A percentile compares a stretch with the other conserved stretches of the same genome.
Conservation (phyloP, 2,329 filamentous ascomycete species). For the Stemphylium beticola region DNA sequence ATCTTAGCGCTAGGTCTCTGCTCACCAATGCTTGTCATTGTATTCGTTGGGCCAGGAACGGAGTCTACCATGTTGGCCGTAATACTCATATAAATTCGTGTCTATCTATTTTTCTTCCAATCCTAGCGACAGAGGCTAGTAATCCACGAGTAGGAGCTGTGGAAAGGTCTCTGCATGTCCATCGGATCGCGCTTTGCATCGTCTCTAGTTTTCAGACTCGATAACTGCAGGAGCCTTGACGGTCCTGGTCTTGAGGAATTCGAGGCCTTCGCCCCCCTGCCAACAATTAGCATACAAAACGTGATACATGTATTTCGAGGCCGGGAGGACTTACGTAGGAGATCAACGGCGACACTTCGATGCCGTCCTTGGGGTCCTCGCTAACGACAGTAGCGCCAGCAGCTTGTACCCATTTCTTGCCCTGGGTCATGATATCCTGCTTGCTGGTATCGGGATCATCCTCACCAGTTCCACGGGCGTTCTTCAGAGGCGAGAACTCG, state of each 20-base stretch:
- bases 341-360: constrained; percentile 90
- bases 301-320: background rate
- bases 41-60: too few species aligned
- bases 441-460: constrained; percentile 95
- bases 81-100: constrained; percentile 14
- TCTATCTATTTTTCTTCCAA: constrained; percentile 11
- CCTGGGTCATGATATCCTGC: constrained; percentile 87
- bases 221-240: constrained; percentile 70
- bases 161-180: background rate
- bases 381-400: constrained; percentile 78
- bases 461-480: constrained; percentile 78
- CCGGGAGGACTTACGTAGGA: constrained; percentile 79
- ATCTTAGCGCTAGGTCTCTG: background rate
- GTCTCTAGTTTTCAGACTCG: constrained; percentile 60
- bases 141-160: background rate
- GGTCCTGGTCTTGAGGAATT: constrained; percentile 64
- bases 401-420: constrained; percentile 80
- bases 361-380: constrained; percentile 62
- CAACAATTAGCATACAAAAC: background rate
- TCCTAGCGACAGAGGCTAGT: background rate
- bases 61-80: background rate
- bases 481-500: constrained; percentile 98
- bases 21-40: too few species aligned
- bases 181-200: background rate
- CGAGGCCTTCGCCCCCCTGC: constrained; percentile 67